Base-by-base conservation (phyloP, 345 rosid species). In the Mercurialis annua region DNA sequence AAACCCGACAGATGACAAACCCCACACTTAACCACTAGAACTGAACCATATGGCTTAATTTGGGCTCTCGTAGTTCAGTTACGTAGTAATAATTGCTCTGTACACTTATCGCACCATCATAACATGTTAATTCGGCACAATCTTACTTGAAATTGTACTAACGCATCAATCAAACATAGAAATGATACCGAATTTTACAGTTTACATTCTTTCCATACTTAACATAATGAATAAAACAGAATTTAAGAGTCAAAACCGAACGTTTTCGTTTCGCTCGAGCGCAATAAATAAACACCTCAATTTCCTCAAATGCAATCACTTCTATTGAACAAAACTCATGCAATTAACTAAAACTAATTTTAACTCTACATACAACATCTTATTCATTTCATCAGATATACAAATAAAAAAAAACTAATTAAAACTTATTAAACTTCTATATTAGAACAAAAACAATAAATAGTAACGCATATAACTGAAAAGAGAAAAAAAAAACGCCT, bases 221-320 rank as follows among this genome's bases (percentile, higher is more conserved):
- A 40, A 47, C 21, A 40, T 33, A 10, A 23, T 18, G 12, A 33
- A 42, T 14, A 42, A 50, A 14, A 40, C 1, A 24, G 33, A 40
- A 60, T 21, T 42, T 9, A 48, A 55, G 10, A 30, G 36, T 23
- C 34, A 48, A 56, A 33, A 63, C 15, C 64, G 36, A 27, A 38
- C 52, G 44, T 54, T 21, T 54, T 59, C 42, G 42, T 31, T 42
- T n/a, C n/a, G 60, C 36, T 31, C 33, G 46, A 26, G 7, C 26
- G 17, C 47, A 64, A 43, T 20, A 64, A 69, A 21, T 16, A 46
- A 75, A 34, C 21, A 10, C 69, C 55, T 52, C 57, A 42, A 56
- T 29, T 21, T 20, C 44, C 56, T 16, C 64, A 24, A n/a, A 33
- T 43, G 33, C 24, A 29, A n/a, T n/a, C n/a, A n/a, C n/a, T n/a